A percentile compares a stretch with the other conserved stretches of the same genome.
These are phyloP conservation scores for Phytophthora aleatoria DNA, from an alignment of 352 stramenopile genomes.

Conservation along the genomic window DNA sequence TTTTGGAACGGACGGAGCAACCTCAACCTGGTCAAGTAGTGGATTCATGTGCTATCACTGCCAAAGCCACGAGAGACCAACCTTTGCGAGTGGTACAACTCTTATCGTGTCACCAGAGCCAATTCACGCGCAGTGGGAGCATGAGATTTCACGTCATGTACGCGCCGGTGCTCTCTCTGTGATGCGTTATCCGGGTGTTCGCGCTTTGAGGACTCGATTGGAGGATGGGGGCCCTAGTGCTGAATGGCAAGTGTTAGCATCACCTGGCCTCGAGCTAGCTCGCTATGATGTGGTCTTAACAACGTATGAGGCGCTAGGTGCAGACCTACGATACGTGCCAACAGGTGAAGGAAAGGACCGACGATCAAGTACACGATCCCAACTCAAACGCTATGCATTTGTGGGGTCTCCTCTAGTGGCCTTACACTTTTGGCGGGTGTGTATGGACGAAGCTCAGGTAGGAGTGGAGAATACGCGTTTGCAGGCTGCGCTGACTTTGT, in stretches of 20 bases:
- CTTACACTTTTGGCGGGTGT: constrained; percentile 90
- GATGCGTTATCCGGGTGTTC: constrained; percentile 63
- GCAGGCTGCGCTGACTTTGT: constrained; percentile 82
- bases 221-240: constrained; percentile 34
- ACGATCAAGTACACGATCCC: constrained; percentile 61
- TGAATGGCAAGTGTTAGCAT: constrained; percentile 63
- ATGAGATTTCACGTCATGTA: constrained; percentile 87
- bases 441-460: constrained; percentile 93
- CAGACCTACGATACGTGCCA: constrained; percentile 82
- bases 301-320: constrained; percentile 88
- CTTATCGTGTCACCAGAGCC: constrained; percentile 93
- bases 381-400: constrained; percentile 81
- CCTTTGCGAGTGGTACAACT: constrained; percentile 72
- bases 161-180: constrained; percentile 50
- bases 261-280: constrained; percentile 51
- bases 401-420: constrained; percentile 87
- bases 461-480: constrained; percentile 82
- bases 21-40: constrained; percentile 8
- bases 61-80: constrained; percentile 43
- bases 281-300: constrained; percentile 92
- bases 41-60: constrained; percentile 75
- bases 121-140: constrained; percentile 92
- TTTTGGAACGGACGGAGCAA: constrained; percentile 14
- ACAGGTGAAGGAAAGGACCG: constrained; percentile 42
- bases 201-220: constrained; percentile 43